These are phyloP conservation scores for Corynespora cassiicola DNA, from an alignment of 2,329 filamentous ascomycete genomes.

Conservation along the genomic window DNA sequence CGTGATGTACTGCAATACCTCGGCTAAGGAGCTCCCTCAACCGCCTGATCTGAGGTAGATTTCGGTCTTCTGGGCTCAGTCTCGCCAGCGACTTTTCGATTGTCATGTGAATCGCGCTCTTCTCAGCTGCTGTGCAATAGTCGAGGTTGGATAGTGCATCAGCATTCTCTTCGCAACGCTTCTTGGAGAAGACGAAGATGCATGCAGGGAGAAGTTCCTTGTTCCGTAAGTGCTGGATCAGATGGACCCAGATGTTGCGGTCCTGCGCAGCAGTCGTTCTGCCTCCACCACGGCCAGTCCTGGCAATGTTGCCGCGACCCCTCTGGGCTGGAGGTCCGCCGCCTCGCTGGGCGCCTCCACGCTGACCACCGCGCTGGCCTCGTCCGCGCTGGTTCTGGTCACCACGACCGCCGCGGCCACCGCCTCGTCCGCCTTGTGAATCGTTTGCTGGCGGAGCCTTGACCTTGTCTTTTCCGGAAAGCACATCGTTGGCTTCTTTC, in stretches of 20 bases:
- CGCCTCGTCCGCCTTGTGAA: slow-evolving; percentile 60
- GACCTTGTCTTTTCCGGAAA: slow-evolving; percentile 82
- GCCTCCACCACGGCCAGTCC: slow-evolving; percentile 83
- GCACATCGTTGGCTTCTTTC: slow-evolving; percentile 87
- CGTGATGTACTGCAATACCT: slow-evolving; percentile 95
- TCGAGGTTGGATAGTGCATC: slow-evolving; percentile 94
- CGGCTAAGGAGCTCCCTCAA: slow-evolving; percentile 83
- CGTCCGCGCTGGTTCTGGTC: slow-evolving; percentile 60
- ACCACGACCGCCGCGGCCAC: slow-evolving; percentile 56
- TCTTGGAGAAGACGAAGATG: slow-evolving; percentile 99
- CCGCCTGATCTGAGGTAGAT: slow-evolving; percentile 89
- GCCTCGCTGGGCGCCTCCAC: slow-evolving; percentile 58
- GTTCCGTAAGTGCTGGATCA: slow-evolving; percentile 90
- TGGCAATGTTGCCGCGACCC: slow-evolving; percentile 84
- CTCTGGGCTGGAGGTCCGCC: slow-evolving; percentile 62
- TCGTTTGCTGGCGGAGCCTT: slow-evolving; percentile 62
- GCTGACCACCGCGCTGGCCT: slow-evolving; percentile 50
- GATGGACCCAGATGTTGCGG: slow-evolving; percentile 94
- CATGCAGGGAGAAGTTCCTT: slow-evolving; percentile 87
- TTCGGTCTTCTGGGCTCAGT: slow-evolving; percentile 86
- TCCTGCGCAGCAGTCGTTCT: slow-evolving; percentile 92
- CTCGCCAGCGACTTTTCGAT: slow-evolving; percentile 94
- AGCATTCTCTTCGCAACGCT: slow-evolving; percentile 95
- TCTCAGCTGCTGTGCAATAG: slow-evolving; percentile 90
- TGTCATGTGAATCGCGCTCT: slow-evolving; percentile 96